Evolutionary conservation across 495 filamentous ascomycete species (phyloP).

Genomic region (Aspergillus indologenus): DNA sequence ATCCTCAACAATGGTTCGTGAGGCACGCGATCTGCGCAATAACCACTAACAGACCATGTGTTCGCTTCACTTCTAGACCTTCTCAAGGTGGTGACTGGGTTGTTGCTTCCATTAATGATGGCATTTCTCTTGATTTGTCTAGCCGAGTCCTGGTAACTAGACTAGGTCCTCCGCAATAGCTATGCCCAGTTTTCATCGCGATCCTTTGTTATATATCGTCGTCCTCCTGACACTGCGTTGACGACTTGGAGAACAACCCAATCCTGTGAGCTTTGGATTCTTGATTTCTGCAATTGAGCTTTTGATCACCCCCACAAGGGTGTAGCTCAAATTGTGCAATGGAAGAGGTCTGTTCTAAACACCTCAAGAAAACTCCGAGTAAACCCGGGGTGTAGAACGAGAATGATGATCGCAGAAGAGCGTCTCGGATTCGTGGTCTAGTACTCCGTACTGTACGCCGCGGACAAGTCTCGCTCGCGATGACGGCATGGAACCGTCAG

Average conservation of each 20-base stretch:
- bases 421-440: neutral
- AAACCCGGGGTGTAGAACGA: neutral
- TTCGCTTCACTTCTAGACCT: neutral
- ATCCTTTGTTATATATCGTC: too few species aligned
- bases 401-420: neutral
- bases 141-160: too few species aligned
- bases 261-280: too few species aligned
- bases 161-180: too few species aligned
- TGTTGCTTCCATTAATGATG: neutral
- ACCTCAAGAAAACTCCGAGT: neutral
- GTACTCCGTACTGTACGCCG: neutral
- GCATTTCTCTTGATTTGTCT: too few species aligned
- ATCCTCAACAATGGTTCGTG: neutral
- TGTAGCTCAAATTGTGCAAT: too few species aligned
- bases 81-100: neutral
- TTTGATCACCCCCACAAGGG: too few species aligned
- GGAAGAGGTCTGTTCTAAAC: too few species aligned
- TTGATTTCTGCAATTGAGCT: too few species aligned
- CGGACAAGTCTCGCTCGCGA: neutral
- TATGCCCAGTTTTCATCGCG: too few species aligned
- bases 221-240: too few species aligned
- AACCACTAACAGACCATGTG: neutral
- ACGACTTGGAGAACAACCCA: too few species aligned
- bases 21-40: neutral
- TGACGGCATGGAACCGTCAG: neutral